Conservation (phyloP, 148 eudicot species). For the Camellia granthamiana region DNA sequence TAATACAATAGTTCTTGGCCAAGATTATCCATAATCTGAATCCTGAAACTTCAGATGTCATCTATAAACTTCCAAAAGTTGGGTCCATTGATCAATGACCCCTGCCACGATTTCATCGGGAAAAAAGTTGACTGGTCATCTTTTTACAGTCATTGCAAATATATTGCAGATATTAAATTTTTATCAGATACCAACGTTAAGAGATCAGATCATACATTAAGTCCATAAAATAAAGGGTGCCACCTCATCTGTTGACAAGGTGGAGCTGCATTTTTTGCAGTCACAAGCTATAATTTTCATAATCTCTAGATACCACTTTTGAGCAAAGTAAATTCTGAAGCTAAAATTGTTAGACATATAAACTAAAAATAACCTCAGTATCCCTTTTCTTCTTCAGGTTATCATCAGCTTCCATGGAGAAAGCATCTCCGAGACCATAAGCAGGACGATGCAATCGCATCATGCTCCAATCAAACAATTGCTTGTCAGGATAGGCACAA, state of each 20-base stretch:
- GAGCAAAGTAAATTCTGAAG: neutral
- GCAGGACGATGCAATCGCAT: constrained; percentile 58
- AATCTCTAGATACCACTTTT: neutral
- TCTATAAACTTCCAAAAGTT: too few relatives aligned
- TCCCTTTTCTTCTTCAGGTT: constrained; percentile 85
- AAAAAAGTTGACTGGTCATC: too few relatives aligned
- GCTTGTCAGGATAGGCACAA: constrained; percentile 76
- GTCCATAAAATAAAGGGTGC: neutral
- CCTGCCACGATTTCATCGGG: too few relatives aligned
- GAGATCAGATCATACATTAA: neutral
- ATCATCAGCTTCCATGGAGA: constrained; percentile 77
- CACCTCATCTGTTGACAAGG: neutral
- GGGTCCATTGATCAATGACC: too few relatives aligned
- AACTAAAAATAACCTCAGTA: constrained; percentile 61
- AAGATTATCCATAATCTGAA: neutral
- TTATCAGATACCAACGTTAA: neutral
- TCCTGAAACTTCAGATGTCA: neutral
- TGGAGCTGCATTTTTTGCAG: neutral
- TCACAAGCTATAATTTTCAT: neutral
- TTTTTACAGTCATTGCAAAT: too few relatives aligned
- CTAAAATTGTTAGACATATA: constrained; percentile 2
- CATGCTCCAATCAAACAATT: constrained; percentile 94
- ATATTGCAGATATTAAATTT: neutral
- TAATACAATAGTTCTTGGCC: neutral
- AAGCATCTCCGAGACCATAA: constrained; percentile 88